A percentile compares a stretch with the other conserved stretches of the same genome.
These are phyloP conservation scores for Spizellomyces punctatus DNA, from an alignment of 192 early-diverging fungal species.

Conservation along the genomic window DNA sequence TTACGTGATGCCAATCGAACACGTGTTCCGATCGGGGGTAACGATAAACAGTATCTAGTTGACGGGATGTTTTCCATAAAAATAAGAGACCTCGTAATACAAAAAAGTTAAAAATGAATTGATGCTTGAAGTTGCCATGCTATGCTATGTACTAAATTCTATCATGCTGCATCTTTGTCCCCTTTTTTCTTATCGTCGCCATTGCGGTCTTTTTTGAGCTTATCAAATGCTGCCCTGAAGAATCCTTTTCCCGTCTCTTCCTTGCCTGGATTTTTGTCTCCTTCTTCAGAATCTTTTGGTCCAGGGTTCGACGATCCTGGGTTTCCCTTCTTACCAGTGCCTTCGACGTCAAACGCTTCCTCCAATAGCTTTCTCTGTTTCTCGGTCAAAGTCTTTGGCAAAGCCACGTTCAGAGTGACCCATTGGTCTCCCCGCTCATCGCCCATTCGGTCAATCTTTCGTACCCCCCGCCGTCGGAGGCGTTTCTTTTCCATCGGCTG, in stretches of 20 bases:
- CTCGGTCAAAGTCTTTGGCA: constrained; percentile 67
- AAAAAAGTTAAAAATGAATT: no score
- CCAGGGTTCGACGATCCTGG: background rate
- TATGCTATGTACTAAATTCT: no score
- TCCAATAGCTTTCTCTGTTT: constrained; percentile 50
- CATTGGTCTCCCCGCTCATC: constrained; percentile 84
- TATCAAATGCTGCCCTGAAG: constrained; percentile 14
- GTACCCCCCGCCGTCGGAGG: constrained; percentile 78
- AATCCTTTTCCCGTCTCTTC: constrained; percentile 11
- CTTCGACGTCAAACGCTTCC: constrained; percentile 57
- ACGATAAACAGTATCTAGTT: no score
- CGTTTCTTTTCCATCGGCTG: constrained; percentile 88
- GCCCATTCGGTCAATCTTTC: constrained; percentile 46
- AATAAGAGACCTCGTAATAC: no score
- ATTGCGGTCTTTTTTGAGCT: constrained; percentile 16
- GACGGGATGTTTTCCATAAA: no score
- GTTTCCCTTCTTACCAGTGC: background rate
- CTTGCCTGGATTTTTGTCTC: background rate
- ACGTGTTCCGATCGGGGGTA: no score
- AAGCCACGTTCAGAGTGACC: constrained; percentile 78
- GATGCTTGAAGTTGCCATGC: no score
- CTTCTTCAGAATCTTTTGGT: background rate
- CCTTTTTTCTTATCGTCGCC: background rate
- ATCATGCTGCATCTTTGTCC: background rate
- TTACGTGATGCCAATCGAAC: no score